Percentiles rank a stretch among this genome's conserved stretches.
Evolutionary conservation across 805 yeast species (phyloP).

Genomic region (Candida dendrica): DNA sequence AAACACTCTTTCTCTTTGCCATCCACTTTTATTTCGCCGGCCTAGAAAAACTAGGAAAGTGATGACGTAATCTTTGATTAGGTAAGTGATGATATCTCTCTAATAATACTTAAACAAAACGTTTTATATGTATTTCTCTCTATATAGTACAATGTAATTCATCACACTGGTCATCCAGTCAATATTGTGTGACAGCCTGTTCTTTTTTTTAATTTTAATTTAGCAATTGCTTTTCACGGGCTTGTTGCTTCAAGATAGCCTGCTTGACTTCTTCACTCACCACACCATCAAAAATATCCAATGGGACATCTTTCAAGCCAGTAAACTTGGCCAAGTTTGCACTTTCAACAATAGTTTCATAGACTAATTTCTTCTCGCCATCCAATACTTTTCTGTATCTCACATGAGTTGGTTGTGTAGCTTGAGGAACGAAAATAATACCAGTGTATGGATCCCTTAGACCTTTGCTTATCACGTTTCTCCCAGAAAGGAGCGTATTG

Average conservation of each 20-base stretch:
- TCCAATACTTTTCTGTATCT: constrained; percentile 15
- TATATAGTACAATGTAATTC: no score
- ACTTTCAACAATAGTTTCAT: constrained; percentile 40
- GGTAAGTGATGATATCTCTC: no score
- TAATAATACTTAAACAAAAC: no score
- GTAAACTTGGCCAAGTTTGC: constrained; percentile 47
- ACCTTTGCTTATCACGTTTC: constrained; percentile 50
- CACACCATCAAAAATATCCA: constrained; percentile 48
- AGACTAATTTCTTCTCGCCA: constrained; percentile 27
- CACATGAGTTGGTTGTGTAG: constrained; percentile 60
- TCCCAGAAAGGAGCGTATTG: constrained; percentile 47
- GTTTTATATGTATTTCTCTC: no score
- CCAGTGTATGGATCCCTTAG: constrained; percentile 81
- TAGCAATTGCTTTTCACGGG: constrained; percentile 32
- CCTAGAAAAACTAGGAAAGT: no score
- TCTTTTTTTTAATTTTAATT: no score
- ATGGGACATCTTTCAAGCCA: constrained; percentile 57
- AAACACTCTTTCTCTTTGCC: no score
- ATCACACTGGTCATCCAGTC: neutral
- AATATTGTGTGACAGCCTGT: no score
- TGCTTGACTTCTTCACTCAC: constrained; percentile 48
- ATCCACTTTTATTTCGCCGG: no score
- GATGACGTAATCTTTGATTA: no score
- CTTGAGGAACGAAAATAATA: constrained; percentile 61
- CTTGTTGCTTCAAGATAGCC: constrained; percentile 60